Conservation (phyloP, 2,329 filamentous ascomycete species). For the Pseudocercospora musae region DNA sequence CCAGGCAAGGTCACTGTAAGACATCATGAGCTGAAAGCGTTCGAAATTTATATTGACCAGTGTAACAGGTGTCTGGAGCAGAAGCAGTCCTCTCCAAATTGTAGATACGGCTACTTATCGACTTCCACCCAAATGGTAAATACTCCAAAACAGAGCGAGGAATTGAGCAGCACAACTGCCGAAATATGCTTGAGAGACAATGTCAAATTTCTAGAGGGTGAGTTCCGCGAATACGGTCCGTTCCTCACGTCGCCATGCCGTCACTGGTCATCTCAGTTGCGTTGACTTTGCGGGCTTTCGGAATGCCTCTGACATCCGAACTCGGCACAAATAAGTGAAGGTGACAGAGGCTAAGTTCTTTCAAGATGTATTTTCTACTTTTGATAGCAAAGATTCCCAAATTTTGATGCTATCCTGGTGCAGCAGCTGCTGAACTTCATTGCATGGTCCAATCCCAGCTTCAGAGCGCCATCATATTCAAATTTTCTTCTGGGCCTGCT, state of each 20-base stretch:
- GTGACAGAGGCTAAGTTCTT: too few relatives aligned
- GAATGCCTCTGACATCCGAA: background rate
- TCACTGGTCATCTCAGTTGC: background rate
- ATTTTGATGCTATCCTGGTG: too few relatives aligned
- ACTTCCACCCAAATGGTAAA: background rate
- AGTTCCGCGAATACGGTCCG: background rate
- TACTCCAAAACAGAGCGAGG: background rate
- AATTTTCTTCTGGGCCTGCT: background rate
- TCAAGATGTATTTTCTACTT: too few relatives aligned
- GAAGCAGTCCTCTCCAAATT: constrained; percentile 29
- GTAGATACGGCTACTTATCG: constrained; percentile 5
- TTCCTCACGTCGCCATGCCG: background rate
- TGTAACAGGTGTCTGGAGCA: constrained; percentile 25
- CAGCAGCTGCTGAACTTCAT: background rate
- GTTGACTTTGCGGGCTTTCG: background rate
- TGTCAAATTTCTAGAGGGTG: background rate
- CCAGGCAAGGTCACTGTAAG: constrained; percentile 48
- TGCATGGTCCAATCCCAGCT: background rate
- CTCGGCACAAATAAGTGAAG: background rate
- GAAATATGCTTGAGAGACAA: background rate
- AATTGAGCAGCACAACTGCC: background rate
- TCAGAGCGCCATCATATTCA: background rate
- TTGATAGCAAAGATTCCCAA: too few relatives aligned
- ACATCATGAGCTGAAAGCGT: background rate
- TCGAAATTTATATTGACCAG: constrained; percentile 1